Percentiles rank a stretch among this genome's conserved stretches.
Conservation (phyloP, 1,284 basidiomycete species). For the Ganoderma sp. region DNA sequence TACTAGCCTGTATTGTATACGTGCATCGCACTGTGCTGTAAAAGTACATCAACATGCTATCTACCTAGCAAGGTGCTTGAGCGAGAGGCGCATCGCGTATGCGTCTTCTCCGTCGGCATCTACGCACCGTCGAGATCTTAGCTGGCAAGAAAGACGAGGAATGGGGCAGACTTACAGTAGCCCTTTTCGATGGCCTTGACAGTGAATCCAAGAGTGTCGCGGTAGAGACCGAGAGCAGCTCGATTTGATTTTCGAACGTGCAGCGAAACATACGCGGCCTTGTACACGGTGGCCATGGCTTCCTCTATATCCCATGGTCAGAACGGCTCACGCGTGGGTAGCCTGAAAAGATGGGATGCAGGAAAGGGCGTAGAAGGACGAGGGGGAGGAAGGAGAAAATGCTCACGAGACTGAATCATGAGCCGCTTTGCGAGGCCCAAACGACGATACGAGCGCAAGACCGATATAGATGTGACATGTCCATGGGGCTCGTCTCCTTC, state of each 20-base stretch:
- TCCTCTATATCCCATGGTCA: constrained; percentile 58
- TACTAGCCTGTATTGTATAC: constrained; percentile 30
- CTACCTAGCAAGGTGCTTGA: constrained; percentile 48
- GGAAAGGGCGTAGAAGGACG: constrained; percentile 8
- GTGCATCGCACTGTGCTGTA: constrained; percentile 18
- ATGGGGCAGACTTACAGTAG: constrained; percentile 71
- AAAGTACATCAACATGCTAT: constrained; percentile 21
- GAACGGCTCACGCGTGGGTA: too few relatives aligned
- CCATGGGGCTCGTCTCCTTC: constrained; percentile 74
- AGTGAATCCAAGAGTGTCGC: constrained; percentile 83
- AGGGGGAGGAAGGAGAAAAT: constrained; percentile 1
- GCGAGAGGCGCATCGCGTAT: constrained; percentile 81
- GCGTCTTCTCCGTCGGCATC: constrained; percentile 95
- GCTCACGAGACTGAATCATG: constrained; percentile 86
- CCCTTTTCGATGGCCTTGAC: constrained; percentile 77
- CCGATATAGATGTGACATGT: constrained; percentile 92
- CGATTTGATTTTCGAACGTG: constrained; percentile 90
- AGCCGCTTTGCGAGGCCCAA: constrained; percentile 87
- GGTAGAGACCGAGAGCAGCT: constrained; percentile 83
- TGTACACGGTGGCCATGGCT: constrained; percentile 85
- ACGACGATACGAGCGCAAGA: constrained; percentile 83
- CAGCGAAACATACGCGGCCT: constrained; percentile 78
- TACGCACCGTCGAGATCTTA: constrained; percentile 39
- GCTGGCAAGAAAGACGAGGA: neutral
- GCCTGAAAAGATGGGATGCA: too few relatives aligned